Base-by-base conservation (phyloP, 345 rosid genomes). In the Eucalyptus brandiana region DNA sequence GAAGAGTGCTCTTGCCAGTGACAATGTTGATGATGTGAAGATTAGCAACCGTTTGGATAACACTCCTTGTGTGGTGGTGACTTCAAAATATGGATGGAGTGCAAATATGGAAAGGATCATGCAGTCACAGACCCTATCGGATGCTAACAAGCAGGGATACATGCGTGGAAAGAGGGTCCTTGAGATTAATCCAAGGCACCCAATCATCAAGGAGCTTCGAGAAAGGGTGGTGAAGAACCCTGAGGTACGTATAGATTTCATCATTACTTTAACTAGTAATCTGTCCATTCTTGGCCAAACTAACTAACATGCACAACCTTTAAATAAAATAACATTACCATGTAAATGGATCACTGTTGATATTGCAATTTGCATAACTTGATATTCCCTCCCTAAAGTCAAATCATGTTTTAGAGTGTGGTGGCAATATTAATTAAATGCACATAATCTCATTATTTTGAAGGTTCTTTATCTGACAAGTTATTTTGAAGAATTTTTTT, bases 91-190 rank as follows among this genome's bases (percentile, higher is more conserved):
- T 81, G 99, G 99, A 80, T 98, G 99, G 99, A 98, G 99, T 89
- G 96, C 99, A 69, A 98, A 98, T 88, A 96, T 98, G 99, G 99
- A 98, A 92, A 95, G 97, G 93, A 98, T 98, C 87, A 98, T 98
- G 99, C 97, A 96, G 89, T 94, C 99, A 28, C 99, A 98, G 93
- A 98, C 99, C n/a, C 92, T 98, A 47, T 92, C 99, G 1, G 98
- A 98, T 92, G 97, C 98, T 45, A 95, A 86, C 89, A 97, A 98
- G 93, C 99, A 97, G 91, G 98, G 96, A 47, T 98, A 98, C 80
- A 97, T 97, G 99, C 95, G 95, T 0, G 98, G 98, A 87, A 98
- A 98, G 95, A 93, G 99, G 92, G 97, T 98, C 51, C 97, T 98
- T 45, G 98, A 98, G 95, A 95, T 98, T 89, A 98, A 97, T 91